Evolutionary conservation across 2,329 filamentous ascomycete genomes (phyloP).

Genomic region (Coniochaeta prunicola): DNA sequence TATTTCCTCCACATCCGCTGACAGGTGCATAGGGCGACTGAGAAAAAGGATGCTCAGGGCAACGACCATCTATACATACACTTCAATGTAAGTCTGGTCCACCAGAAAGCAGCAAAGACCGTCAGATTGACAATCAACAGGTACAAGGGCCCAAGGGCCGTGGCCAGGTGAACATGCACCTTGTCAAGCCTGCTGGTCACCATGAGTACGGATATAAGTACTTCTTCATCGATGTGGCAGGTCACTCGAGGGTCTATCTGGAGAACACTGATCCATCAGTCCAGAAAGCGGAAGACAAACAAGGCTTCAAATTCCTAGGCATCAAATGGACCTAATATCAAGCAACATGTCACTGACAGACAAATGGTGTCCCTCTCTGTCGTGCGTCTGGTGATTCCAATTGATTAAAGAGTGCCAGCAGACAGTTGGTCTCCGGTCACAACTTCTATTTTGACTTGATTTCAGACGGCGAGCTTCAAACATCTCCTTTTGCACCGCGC

Average conservation of each 20-base stretch:
- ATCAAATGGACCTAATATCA: constrained; percentile 29
- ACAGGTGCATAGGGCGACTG: neutral
- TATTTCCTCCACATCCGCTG: neutral
- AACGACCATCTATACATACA: constrained; percentile 75
- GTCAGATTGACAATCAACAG: constrained; percentile 29
- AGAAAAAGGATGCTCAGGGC: constrained; percentile 39
- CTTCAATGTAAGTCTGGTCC: constrained; percentile 58
- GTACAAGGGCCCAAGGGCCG: constrained; percentile 70
- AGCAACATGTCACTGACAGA: neutral
- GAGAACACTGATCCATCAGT: constrained; percentile 47
- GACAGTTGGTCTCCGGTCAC: neutral
- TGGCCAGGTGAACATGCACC: constrained; percentile 70
- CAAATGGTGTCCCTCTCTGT: neutral
- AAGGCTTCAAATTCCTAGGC: constrained; percentile 51
- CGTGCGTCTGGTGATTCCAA: neutral
- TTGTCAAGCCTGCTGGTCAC: constrained; percentile 60
- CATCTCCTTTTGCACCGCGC: neutral
- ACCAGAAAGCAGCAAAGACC: neutral
- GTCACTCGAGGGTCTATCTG: constrained; percentile 57
- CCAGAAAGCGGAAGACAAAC: constrained; percentile 24
- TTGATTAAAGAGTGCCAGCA: neutral
- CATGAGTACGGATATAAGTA: constrained; percentile 71
- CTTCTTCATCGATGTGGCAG: constrained; percentile 72
- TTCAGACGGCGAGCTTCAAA: neutral
- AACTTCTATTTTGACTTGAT: neutral